phyloP scores from a whole-genome alignment of 1,284 basidiomycete species.

The Kalmanozyma brasiliensis region DNA sequence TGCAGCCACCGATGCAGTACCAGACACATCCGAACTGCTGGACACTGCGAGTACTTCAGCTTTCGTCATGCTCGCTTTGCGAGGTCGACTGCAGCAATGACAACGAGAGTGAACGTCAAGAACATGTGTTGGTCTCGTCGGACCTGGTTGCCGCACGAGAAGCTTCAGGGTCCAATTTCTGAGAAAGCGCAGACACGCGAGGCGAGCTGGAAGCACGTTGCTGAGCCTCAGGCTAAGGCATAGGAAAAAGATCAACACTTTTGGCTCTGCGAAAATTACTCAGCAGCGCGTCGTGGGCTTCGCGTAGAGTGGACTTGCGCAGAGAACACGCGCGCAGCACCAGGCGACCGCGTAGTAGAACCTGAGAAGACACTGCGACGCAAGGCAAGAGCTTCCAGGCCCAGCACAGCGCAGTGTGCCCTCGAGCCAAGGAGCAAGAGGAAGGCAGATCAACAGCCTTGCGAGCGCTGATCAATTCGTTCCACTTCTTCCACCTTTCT shows the following conservation, averaged over 20 bases:
- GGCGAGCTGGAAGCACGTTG: background rate
- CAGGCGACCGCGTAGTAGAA: conserved; percentile 8
- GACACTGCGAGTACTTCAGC: background rate
- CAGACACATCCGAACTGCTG: background rate
- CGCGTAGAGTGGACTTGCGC: conserved; percentile 14
- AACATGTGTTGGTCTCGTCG: background rate
- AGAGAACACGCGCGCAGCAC: background rate
- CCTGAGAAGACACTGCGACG: no score
- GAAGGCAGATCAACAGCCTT: no score
- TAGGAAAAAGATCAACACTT: conserved; percentile 9
- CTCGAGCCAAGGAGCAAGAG: background rate
- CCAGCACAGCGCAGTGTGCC: conserved; percentile 5
- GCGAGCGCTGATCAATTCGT: no score
- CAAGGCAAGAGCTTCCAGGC: no score
- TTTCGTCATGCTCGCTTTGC: conserved; percentile 2
- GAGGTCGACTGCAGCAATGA: background rate
- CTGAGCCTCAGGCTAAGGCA: no score
- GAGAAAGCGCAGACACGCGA: background rate
- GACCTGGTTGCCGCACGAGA: conserved; percentile 12
- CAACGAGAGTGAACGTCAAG: background rate
- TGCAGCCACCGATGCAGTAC: background rate
- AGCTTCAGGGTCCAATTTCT: conserved; percentile 1
- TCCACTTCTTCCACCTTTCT: no score
- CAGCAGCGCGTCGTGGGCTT: conserved; percentile 14
- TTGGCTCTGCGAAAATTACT: background rate